phyloP scores from a whole-genome alignment of 1,139 yeast genomes.

The Magnusiomyces tetraspermus region DNA sequence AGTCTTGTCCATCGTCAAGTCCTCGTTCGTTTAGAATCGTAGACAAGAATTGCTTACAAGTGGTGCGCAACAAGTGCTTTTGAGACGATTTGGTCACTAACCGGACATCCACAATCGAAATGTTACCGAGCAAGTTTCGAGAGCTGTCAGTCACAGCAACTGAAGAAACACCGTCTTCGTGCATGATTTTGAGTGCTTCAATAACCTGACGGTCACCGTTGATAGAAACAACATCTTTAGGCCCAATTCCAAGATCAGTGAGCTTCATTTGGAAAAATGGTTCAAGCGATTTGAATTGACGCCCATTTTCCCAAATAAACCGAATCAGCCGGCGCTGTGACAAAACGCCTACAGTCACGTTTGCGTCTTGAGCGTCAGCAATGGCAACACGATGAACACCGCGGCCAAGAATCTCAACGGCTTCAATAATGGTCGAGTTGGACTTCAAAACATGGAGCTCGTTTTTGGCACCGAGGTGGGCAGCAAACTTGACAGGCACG shows the following conservation, averaged over 20 bases:
- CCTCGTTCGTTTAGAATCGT: constrained; percentile 84
- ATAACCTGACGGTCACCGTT: constrained; percentile 79
- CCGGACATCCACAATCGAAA: constrained; percentile 86
- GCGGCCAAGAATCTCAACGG: constrained; percentile 75
- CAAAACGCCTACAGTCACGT: constrained; percentile 50
- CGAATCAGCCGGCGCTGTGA: constrained; percentile 80
- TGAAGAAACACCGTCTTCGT: constrained; percentile 72
- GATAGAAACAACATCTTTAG: constrained; percentile 60
- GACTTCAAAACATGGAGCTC: constrained; percentile 73
- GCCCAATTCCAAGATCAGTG: constrained; percentile 60
- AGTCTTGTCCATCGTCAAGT: constrained; percentile 87
- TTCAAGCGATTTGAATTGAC: constrained; percentile 74
- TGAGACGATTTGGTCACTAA: constrained; percentile 76
- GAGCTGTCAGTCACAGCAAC: constrained; percentile 87
- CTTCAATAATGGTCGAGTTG: constrained; percentile 56
- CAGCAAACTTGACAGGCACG: constrained; percentile 73
- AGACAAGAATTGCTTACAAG: constrained; percentile 80
- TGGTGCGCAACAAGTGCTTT: constrained; percentile 66
- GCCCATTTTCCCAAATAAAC: constrained; percentile 85
- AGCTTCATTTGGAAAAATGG: constrained; percentile 57
- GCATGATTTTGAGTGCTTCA: constrained; percentile 82
- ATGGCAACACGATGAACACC: constrained; percentile 93
- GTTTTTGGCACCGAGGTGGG: constrained; percentile 66
- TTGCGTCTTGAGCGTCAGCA: constrained; percentile 40
- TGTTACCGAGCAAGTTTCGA: constrained; percentile 72